A percentile compares a stretch with the other conserved stretches of the same genome.
Evolutionary conservation across 2,329 filamentous ascomycete species (phyloP).

Genomic region (Neopestalotiopsis rosae): DNA sequence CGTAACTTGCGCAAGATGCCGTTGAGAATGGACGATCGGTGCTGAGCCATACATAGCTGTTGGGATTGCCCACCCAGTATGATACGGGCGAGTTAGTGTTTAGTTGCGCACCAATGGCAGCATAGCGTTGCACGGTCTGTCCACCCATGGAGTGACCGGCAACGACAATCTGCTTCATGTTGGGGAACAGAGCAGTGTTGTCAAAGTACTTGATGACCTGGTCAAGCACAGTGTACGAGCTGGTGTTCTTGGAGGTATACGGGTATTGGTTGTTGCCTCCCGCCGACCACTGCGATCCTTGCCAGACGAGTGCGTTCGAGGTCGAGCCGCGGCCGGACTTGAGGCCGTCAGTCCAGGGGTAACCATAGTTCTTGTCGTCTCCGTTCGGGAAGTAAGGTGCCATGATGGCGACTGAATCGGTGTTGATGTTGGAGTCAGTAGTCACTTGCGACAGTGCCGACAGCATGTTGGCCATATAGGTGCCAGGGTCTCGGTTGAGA

Average conservation of each 20-base stretch:
- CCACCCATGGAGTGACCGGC: constrained; percentile 15
- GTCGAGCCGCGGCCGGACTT: constrained; percentile 9
- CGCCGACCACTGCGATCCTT: constrained; percentile 13
- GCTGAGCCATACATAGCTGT: constrained; percentile 12
- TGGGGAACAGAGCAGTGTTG: constrained; percentile 9
- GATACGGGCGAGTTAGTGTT: constrained; percentile 6
- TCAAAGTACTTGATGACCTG: constrained; percentile 17
- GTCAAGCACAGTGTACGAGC: constrained; percentile 11
- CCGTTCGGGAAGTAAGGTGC: constrained; percentile 16
- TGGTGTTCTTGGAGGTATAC: constrained; percentile 1
- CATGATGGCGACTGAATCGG: constrained; percentile 14
- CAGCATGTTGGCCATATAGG: constrained; percentile 16
- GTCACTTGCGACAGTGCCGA: constrained; percentile 11
- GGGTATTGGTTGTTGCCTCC: constrained; percentile 18
- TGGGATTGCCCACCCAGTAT: constrained; percentile 15
- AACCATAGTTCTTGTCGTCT: constrained; percentile 6
- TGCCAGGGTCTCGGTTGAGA: constrained; percentile 8
- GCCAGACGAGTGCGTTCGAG: neutral
- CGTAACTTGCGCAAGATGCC: constrained; percentile 7
- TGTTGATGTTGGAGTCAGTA: constrained; percentile 10
- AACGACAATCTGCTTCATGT: constrained; percentile 17
- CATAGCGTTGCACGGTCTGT: constrained; percentile 16
- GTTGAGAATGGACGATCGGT: constrained; percentile 14
- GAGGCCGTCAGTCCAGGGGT: constrained; percentile 13
- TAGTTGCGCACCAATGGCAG: constrained; percentile 14